These are phyloP conservation scores for Arctium minus DNA, from an alignment of 129 eudicot species.

Conservation along the genomic window DNA sequence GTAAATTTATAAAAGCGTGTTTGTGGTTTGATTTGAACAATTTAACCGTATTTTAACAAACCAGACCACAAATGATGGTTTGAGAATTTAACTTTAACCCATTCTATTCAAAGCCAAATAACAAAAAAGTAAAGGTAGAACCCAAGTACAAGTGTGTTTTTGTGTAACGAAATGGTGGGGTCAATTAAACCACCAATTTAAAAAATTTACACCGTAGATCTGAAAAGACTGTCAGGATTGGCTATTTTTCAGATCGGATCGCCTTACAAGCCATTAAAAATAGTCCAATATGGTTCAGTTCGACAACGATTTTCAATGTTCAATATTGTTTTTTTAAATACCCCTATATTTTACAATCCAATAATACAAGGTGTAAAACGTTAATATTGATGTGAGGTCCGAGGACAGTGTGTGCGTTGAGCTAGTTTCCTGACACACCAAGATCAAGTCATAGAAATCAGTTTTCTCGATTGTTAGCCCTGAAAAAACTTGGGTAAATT, in stretches of 20 bases:
- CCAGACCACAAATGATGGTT: background rate
- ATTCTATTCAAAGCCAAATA: too few species aligned
- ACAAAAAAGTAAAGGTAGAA: background rate
- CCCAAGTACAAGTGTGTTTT: background rate
- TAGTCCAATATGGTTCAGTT: background rate
- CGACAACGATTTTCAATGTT: background rate
- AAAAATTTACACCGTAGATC: too few species aligned
- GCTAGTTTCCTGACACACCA: background rate
- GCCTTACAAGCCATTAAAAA: background rate
- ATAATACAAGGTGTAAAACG: background rate
- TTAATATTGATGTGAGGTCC: background rate
- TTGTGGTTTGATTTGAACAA: too few species aligned
- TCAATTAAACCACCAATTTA: background rate
- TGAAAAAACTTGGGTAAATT: background rate
- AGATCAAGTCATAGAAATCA: background rate
- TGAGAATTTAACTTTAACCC: background rate
- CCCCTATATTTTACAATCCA: background rate
- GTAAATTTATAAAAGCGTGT: background rate
- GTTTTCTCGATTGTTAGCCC: background rate
- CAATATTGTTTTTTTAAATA: background rate
- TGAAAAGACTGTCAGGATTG: background rate
- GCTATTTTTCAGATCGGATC: background rate
- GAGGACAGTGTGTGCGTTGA: background rate
- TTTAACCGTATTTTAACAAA: background rate
- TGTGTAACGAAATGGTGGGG: background rate